phyloP scores from a whole-genome alignment of 1,284 basidiomycete genomes.

The Tylopilus sp. region DNA sequence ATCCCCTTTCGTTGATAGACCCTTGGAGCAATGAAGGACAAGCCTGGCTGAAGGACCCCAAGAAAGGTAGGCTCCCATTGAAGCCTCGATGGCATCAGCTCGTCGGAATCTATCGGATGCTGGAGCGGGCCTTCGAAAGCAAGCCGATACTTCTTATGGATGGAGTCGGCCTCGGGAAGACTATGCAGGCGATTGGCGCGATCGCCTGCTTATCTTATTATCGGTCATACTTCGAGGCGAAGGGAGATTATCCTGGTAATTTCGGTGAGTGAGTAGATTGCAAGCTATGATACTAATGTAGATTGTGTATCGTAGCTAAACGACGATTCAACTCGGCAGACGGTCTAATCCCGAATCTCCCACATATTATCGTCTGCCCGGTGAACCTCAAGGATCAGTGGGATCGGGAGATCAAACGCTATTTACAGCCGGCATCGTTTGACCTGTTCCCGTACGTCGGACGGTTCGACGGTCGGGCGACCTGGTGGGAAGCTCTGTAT shows the following conservation, averaged over 20 bases:
- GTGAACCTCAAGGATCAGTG: too few species aligned
- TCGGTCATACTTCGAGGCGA: background rate
- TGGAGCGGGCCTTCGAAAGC: background rate
- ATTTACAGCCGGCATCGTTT: too few species aligned
- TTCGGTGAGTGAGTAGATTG: background rate
- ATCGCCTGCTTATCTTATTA: background rate
- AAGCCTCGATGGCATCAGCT: conserved; percentile 10
- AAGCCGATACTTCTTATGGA: conserved; percentile 9
- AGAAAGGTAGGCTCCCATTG: background rate
- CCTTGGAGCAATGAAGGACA: background rate
- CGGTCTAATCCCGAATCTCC: too few species aligned
- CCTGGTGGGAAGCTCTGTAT: too few species aligned
- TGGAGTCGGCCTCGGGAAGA: conserved; percentile 4
- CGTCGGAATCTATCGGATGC: background rate
- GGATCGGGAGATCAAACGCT: too few species aligned
- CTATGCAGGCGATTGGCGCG: background rate
- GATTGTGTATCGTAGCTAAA: too few species aligned
- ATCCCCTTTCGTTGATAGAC: background rate
- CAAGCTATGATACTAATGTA: too few species aligned
- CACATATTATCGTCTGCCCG: too few species aligned
- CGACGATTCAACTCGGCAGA: too few species aligned
- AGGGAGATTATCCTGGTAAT: background rate
- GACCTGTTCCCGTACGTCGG: too few species aligned
- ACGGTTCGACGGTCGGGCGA: too few species aligned
- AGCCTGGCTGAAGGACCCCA: background rate